phyloP scores from a whole-genome alignment of 2,329 filamentous ascomycete species.

The Trichophyton benhamiae region DNA sequence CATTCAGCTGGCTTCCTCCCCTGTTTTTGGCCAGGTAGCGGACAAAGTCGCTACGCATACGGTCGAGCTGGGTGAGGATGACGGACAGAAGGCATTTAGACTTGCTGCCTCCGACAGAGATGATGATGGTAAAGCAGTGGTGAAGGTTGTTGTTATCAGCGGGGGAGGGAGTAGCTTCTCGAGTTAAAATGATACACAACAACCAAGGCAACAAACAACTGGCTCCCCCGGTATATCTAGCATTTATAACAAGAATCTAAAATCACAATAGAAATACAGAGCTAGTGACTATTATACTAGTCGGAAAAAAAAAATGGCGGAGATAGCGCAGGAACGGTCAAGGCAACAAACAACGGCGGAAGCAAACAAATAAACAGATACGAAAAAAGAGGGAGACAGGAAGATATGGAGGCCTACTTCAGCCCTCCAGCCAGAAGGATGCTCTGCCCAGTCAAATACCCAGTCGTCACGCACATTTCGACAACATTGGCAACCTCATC shows the following conservation, averaged over 20 bases:
- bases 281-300: not conserved
- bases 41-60: conserved; percentile 44
- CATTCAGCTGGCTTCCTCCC: conserved; percentile 41
- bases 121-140: conserved; percentile 39
- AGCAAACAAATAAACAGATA: not conserved
- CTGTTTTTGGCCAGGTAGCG: conserved; percentile 37
- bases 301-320: not conserved
- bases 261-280: not conserved
- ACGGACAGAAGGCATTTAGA: conserved; percentile 41
- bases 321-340: not conserved
- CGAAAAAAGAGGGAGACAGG: not conserved
- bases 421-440: conserved; percentile 42
- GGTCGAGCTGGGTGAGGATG: conserved; percentile 32
- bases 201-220: not conserved
- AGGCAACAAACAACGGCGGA: not conserved
- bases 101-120: conserved; percentile 41
- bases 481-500: conserved; percentile 51
- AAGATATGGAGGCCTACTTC: conserved; percentile 25
- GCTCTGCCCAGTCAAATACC: conserved; percentile 48
- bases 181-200: not conserved
- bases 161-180: conserved; percentile 6
- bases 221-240: not conserved
- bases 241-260: not conserved
- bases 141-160: conserved; percentile 40
- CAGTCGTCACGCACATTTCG: conserved; percentile 48